Base-by-base conservation (phyloP, 2,329 filamentous ascomycete species). In the Diaporthe citri region DNA sequence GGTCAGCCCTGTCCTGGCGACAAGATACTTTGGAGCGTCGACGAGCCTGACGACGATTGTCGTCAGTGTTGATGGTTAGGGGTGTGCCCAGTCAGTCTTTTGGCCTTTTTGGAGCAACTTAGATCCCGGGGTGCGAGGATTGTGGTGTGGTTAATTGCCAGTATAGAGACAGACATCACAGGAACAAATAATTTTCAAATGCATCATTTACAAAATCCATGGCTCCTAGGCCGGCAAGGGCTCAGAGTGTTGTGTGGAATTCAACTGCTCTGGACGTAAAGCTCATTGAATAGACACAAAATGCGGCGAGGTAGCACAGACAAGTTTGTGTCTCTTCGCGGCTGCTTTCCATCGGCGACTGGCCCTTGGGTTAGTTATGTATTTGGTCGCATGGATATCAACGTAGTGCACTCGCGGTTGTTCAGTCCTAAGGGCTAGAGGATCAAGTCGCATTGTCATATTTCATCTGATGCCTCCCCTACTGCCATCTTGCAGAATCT, bases 1-100 rank as follows among this genome's bases (percentile, higher is more conserved):
- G 20, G 71, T 73, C 22, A 73, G 48, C 13, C 71, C 71, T 9
- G 60, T 73, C 13, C 36, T 73, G 51, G 71, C 71, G 36, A 67
- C 71, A 22, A 67, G 71, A 48, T 73, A 73, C 13, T 73, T 73
- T 39, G 71, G 71, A 31, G 71, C 59, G 3, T 67, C 71, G 3
- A 73, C 71, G 25, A 73, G 71, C 39, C 28, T 73, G 48, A 73
- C 71, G 12, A 73, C 71, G 5, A 73, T 73, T 41, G 71, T 73
- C 22, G 71, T 69, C 39, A 73, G 71, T n/a, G 71, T 73, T 25
- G 71, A 73, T 48, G 71, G 60, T 7, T 67, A 52, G 59, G 28
- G 31, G 43, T 52, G 22, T 28, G 43, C 3, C 20, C 2, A 12
- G 4, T 52, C 12, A 28, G 20, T 51, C 3, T 39, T 41, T 34